Percentiles rank a stretch among this genome's conserved stretches.
Conservation (phyloP, 495 filamentous ascomycete genomes). For the Beverwykella pulmonaria region DNA sequence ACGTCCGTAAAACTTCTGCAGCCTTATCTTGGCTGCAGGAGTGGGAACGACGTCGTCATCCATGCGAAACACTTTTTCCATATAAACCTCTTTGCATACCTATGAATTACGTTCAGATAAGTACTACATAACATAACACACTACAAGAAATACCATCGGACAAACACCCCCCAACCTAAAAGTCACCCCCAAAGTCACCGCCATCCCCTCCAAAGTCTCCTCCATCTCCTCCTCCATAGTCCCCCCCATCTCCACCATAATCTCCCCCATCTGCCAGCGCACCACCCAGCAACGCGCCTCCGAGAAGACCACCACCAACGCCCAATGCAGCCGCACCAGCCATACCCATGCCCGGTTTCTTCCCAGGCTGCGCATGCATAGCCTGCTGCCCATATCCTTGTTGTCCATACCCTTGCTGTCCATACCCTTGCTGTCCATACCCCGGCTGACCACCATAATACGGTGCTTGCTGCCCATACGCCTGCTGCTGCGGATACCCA, state of each 20-base stretch:
- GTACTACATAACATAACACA: background rate
- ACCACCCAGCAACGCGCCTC: conserved; percentile 68
- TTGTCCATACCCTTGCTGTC: conserved; percentile 20
- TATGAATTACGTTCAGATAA: background rate
- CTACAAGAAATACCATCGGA: background rate
- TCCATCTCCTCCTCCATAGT: conserved; percentile 28
- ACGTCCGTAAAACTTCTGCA: background rate
- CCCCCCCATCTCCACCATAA: conserved; percentile 38
- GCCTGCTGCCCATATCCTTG: conserved; percentile 25
- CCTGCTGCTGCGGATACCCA: conserved; percentile 10
- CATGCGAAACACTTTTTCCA: background rate
- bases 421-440: conserved; percentile 29
- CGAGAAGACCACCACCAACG: conserved; percentile 73
- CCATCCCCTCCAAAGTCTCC: conserved; percentile 50
- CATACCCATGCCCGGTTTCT: conserved; percentile 59
- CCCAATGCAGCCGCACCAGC: conserved; percentile 75
- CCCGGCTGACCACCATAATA: conserved; percentile 14
- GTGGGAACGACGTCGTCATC: background rate
- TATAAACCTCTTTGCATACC: no score
- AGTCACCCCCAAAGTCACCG: conserved; percentile 50
- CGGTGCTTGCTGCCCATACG: conserved; percentile 12
- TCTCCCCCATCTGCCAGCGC: conserved; percentile 51
- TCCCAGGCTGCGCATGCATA: conserved; percentile 20
- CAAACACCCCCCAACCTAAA: conserved; percentile 38
- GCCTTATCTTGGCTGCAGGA: background rate